A percentile compares a stretch with the other conserved stretches of the same genome.
Evolutionary conservation across 2,329 filamentous ascomycete genomes (phyloP).

Genomic region (Penicillium sp.): DNA sequence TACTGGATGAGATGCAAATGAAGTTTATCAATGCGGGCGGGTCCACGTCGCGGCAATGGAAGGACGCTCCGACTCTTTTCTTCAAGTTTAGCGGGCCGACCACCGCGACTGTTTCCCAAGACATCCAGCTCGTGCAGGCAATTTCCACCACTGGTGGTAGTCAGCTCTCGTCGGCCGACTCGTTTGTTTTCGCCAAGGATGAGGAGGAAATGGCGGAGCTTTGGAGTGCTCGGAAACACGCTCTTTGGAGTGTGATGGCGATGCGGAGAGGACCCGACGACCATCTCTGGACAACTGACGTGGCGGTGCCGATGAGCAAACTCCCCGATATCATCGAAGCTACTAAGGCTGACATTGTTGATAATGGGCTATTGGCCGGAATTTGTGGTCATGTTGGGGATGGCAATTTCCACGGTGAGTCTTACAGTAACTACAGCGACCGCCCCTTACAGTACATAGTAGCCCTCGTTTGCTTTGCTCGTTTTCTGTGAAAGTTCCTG

Average conservation of each 20-base stretch:
- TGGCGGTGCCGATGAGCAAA: conserved; percentile 75
- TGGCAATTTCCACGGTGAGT: conserved; percentile 70
- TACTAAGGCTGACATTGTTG: conserved; percentile 68
- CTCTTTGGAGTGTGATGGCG: conserved; percentile 73
- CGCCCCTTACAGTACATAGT: no score
- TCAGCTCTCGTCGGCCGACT: conserved; percentile 42
- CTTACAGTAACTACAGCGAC: no score
- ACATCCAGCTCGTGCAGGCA: conserved; percentile 62
- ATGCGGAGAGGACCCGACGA: conserved; percentile 64
- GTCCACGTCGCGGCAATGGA: conserved; percentile 61
- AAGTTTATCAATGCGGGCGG: conserved; percentile 64
- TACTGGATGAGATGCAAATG: conserved; percentile 93
- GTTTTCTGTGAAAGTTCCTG: no score
- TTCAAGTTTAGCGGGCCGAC: conserved; percentile 70
- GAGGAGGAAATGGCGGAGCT: conserved; percentile 70
- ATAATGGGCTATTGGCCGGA: conserved; percentile 65
- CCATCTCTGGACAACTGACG: conserved; percentile 79
- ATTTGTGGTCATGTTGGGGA: conserved; percentile 78
- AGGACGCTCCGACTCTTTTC: conserved; percentile 72
- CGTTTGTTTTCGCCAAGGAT: conserved; percentile 70
- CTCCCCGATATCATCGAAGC: conserved; percentile 74
- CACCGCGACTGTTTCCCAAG: no score
- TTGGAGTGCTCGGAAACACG: conserved; percentile 77
- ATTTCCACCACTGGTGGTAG: conserved; percentile 30
- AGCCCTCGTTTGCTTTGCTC: no score